Evolutionary conservation across 495 filamentous ascomycete genomes (phyloP), one percentile per base, ranked within the genome.

Genomic region (Aspergillus bertholletiae): DNA sequence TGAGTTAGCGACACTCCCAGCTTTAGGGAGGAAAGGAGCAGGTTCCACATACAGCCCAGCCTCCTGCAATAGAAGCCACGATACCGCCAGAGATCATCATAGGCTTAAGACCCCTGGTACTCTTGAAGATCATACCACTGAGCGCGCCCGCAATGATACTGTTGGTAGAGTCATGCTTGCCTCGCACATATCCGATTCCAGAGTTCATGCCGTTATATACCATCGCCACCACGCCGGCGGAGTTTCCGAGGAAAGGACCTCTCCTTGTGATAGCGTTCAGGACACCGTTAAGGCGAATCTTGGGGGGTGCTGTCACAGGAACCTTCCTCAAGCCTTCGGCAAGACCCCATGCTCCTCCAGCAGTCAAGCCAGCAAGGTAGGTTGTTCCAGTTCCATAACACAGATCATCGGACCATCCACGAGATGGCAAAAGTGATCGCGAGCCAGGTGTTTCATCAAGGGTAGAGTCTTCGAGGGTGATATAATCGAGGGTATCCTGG

Each of bases 231-330:
- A 97, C 92, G 49, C 91, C 94, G 2, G 95, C 94, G 7, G 85
- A 90, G 76, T 98, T 98, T 15, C 95, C 94, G 57, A 97, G 70
- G 76, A 96, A 98, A n/a, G 94, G 94, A 7, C 94, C 94, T 71
- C 94, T 76, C 61, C 94, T 74, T 43, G 94, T 98, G 41, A 98
- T 79, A 34, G 90, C 87, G 71, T 98, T 98, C 56, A 98, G 81
- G 23, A 95, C 91, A 49, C 87, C 86, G 77, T 98, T 98, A 20
- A 98, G 75, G 53, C 89, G 85, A 61, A 98, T 80, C 79, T 94
- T 92, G 0, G 95, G 93, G 21, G 90, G 86, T 58, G 93, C 88
- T 8, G 78, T 83, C 1, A 76, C 71, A 0, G 84, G 82, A 52
- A 85, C 88, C 70, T 86, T 86, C 60, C 81, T 82, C 51, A 97